phyloP scores from a whole-genome alignment of 75 land plant species.

The Chamaecyparis obtusa region DNA sequence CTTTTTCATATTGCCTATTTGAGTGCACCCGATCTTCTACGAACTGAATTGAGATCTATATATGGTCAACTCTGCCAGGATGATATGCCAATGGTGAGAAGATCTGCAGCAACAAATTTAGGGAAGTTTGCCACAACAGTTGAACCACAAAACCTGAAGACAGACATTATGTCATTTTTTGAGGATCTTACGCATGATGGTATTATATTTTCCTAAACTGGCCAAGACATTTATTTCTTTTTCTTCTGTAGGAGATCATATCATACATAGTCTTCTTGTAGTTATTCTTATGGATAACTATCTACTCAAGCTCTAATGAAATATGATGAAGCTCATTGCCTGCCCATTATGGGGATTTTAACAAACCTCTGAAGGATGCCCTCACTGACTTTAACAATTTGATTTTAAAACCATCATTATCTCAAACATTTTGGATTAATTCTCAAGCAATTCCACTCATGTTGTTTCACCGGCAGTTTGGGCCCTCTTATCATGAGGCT shows the following conservation, averaged over 20 bases:
- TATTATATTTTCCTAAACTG: slow-evolving; percentile 13
- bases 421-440: background rate
- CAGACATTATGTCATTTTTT: slow-evolving; percentile 61
- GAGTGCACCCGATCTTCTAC: slow-evolving; percentile 56
- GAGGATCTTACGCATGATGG: slow-evolving; percentile 65
- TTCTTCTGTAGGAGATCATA: background rate
- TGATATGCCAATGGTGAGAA: slow-evolving; percentile 72
- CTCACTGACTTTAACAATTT: background rate
- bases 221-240: background rate
- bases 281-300: background rate
- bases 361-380: background rate
- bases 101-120: slow-evolving; percentile 60
- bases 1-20: slow-evolving; percentile 69
- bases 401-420: background rate
- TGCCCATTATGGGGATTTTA: background rate
- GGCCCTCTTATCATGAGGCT: background rate
- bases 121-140: slow-evolving; percentile 72
- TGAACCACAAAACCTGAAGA: slow-evolving; percentile 45
- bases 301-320: background rate
- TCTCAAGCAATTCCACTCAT: background rate
- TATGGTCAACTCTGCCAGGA: slow-evolving; percentile 66
- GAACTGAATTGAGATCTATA: slow-evolving; percentile 43
- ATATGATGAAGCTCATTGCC: background rate
- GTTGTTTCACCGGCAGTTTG: background rate
- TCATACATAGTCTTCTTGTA: background rate